Base-by-base conservation (phyloP, 1,139 yeast species). In the Diutina mesorugosa region DNA sequence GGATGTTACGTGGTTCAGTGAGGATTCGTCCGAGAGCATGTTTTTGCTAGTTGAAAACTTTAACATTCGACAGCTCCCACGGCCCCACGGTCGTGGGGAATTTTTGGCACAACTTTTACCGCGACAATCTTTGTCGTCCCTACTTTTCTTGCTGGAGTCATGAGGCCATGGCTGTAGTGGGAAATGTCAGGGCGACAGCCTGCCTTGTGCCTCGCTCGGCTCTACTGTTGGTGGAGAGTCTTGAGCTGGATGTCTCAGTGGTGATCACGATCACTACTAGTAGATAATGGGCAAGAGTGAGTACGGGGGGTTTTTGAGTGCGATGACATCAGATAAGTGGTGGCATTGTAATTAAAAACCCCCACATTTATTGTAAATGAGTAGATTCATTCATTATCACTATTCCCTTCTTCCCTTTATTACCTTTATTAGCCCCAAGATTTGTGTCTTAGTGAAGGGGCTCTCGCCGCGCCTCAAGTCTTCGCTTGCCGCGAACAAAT, bases 11-110 rank as follows among this genome's bases (percentile, higher is more conserved):
- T 96, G 95, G 90, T 89, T 91, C 98, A 90, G 96, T 91, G 99
- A 91, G 97, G 98, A 93, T 90, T 90, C 97, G 97, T 93, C 98
- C 98, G 99, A 91, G 99, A 90, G 90, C 96, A 96, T 91, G 98
- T 91, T 88, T 90, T 91, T 91, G 99, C 99, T 91, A 96, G 97
- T 91, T 91, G 97, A 91, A 91, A 91, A 90, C 93, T 87, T 83
- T 85, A 86, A 88, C 93, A 95, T 50, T 32, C 85, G 97, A 90
- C 97, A 90, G 82, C 98, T 90, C 85, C 89, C 85, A 74, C 80
- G 63, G 77, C 67, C 68, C 65, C 64, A 69, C 67, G 66, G 68
- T 66, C 69, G 69, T 67, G 77, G 84, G 88, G 95, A 86, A 86
- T 87, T 85, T 86, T 87, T 87, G 93, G 55, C 30, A 55, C 47